Base-by-base conservation (phyloP, 371 early-diverging fungal genomes). In the Mortierella sp. region DNA sequence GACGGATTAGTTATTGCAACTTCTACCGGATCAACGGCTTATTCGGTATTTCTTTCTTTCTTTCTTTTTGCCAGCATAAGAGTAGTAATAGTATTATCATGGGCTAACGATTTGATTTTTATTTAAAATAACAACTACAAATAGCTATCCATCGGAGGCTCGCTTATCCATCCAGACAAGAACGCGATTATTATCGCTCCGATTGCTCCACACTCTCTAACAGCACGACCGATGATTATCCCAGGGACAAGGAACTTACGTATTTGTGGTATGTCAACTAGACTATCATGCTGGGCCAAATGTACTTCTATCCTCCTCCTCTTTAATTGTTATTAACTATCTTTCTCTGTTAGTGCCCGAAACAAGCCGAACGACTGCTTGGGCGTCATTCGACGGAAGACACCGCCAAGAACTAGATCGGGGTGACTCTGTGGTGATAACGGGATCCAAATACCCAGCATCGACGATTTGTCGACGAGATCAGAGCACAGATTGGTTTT, bases 1-100 rank as follows among this genome's bases (percentile, higher is more conserved):
- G 97, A 97, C 69, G 97, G 97, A 3, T 76, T 97, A 55, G 92
- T 93, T 53, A 87, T 97, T 64, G 91, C 96, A 0, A 97, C 98
- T 2, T 95, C 97, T 1, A 97, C 98, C 0, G 97, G 97, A 6
- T 95, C 95, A 0, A 97, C 97, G 0, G 97, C 98, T 0, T 97
- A 97, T 69, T 93, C 94, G 55, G 90, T 94, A 85, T 38, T 3
- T 16, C 5, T 10, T 38, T 36, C 3, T 10, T 38, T 36, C 3
- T n/a, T 19, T 19, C 32, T 58, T 19, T 59, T 33, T 45, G 45
- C 45, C 16, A 45, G 15, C 45, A 45, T 55, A 21, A 55, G 3
- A 21, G 21, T 16, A 11, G 24, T 21, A 55, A 7, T 21, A 55
- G 11, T 16, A 19, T 22, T 13, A 21, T 1, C 5, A 21, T 36